A percentile compares a stretch with the other conserved stretches of the same genome.
Conservation (phyloP, 108 stramenopile genomes). For the Aurantiochytrium sp. region DNA sequence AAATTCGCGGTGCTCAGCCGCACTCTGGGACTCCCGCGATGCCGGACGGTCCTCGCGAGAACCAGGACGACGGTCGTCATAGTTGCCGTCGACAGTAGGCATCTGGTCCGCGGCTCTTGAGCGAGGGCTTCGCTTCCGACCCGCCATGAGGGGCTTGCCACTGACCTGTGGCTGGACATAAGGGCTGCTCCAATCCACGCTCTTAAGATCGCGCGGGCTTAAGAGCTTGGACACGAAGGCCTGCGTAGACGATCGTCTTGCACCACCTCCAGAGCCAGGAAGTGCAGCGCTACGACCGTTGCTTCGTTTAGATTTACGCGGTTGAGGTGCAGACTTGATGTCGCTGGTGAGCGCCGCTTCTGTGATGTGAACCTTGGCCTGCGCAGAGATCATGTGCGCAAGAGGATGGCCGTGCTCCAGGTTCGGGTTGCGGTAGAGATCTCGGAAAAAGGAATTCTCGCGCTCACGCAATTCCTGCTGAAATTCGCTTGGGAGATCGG, state of each 20-base stretch:
- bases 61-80: too few relatives aligned
- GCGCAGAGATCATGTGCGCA: constrained; percentile 29
- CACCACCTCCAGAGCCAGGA: background rate
- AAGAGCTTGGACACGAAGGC: background rate
- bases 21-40: background rate
- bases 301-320: too few relatives aligned
- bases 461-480: background rate
- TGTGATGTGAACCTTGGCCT: constrained; percentile 16
- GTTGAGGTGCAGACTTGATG: background rate
- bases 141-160: background rate
- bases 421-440: constrained; percentile 21
- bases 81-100: background rate
- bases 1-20: background rate
- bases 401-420: constrained; percentile 33
- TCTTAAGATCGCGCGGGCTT: background rate
- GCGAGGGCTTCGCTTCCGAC: background rate
- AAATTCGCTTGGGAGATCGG: background rate
- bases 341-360: background rate
- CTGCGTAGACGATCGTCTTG: background rate
- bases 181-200: background rate
- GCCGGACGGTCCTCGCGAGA: background rate
- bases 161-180: background rate
- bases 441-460: constrained; percentile 33
- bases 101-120: background rate
- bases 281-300: too few relatives aligned